Base-by-base conservation (phyloP, 2,329 filamentous ascomycete species). In the Fusarium continuum region DNA sequence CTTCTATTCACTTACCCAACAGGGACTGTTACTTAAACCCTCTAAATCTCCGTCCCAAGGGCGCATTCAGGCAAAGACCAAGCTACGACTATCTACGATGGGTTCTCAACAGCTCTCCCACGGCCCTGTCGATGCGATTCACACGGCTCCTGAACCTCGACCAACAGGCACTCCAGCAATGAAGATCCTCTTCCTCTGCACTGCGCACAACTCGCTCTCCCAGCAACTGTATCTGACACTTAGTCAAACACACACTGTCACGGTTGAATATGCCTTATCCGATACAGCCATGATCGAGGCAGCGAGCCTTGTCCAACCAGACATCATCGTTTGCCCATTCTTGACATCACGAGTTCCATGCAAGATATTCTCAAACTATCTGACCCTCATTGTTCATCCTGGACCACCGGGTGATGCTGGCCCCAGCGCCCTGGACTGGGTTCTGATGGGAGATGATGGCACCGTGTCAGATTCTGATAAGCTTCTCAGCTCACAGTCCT, bases 121-220 rank as follows among this genome's bases (percentile, higher is more conserved):
- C 14, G 17, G 26, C 13, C 23, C 23, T 1, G 25, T 8, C 8
- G 39, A 41, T 8, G 17, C 4, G 10, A 16, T 17, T 14, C 31
- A 32, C 4, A 4, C 39, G 3, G 22, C 13, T 13, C 16, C 44
- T 26, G 17, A 40, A 26, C 23, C 16, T 25, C 17, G 28, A 16
- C 11, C 31, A 9, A 28, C 36, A 8, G 29, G 35, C 9, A 61
- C 29, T 4, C 32, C 55, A 3, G 28, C 43, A 19, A 64, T 64
- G 50, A 64, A 52, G 16, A 64, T 64, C 14, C 55, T 64, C 38
- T 64, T 64, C 41, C 29, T 64, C 11, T 64, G 61, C 22, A 64
- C 61, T 8, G 55, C 61, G 13, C 60, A 64, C 9, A 64, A 64
- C 41, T 64, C 61, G 13, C 49, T 64, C 4, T 64, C 61, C 2